phyloP scores from a whole-genome alignment of 352 stramenopile genomes.

The Thraustochytrium sp. region DNA sequence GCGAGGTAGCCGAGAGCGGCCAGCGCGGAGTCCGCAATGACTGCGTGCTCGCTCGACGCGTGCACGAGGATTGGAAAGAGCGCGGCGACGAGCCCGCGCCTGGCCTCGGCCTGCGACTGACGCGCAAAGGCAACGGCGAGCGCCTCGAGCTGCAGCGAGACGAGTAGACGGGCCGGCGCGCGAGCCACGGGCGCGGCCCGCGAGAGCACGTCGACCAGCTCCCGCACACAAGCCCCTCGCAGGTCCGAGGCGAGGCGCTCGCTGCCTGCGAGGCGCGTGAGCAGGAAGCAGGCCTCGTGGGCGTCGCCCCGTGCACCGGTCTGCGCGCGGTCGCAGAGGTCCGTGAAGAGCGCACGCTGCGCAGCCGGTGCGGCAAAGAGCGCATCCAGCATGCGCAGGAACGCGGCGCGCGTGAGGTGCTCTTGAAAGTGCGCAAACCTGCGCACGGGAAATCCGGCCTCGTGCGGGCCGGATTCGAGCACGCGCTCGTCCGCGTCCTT shows the following conservation, averaged over 20 bases:
- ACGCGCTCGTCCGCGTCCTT: not conserved
- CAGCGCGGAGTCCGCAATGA: not conserved
- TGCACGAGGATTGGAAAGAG: constrained; percentile 5
- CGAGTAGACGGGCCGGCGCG: not conserved
- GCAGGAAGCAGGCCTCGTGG: not conserved
- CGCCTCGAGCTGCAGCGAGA: not conserved
- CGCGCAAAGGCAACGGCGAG: not conserved
- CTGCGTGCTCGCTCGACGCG: not conserved
- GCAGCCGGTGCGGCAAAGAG: not conserved
- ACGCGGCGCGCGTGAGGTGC: not conserved
- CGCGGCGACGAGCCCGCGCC: not conserved
- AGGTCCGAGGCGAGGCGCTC: too few species aligned
- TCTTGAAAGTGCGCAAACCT: not conserved
- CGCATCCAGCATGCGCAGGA: not conserved
- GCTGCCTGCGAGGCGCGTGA: too few species aligned
- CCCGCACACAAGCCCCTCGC: too few species aligned
- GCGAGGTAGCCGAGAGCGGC: not conserved
- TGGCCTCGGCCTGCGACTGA: not conserved
- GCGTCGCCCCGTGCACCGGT: not conserved
- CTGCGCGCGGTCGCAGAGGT: not conserved
- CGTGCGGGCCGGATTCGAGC: not conserved
- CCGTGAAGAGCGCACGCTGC: not conserved
- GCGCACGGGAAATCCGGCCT: not conserved
- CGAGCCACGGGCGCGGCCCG: too few species aligned
- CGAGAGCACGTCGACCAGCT: too few species aligned